Percentiles rank a stretch among this genome's conserved stretches.
These are phyloP conservation scores for Cucumis sativus DNA, from an alignment of 306 rosid genomes.

Conservation along the genomic window DNA sequence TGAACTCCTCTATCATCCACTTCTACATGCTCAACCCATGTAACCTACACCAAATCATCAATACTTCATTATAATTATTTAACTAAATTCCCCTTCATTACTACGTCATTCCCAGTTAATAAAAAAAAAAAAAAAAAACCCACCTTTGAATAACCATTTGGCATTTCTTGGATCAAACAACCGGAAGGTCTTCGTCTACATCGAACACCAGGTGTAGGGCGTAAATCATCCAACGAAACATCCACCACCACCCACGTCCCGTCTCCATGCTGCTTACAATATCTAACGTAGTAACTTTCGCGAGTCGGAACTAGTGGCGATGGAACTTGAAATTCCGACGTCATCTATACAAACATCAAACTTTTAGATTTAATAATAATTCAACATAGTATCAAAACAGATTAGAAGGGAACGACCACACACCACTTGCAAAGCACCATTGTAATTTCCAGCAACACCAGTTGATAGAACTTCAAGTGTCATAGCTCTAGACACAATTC, in stretches of 20 bases:
- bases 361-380: background rate
- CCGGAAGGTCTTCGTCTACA: constrained; percentile 92
- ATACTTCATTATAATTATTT: background rate
- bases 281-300: constrained; percentile 77
- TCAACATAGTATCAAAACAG: background rate
- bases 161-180: constrained; percentile 92
- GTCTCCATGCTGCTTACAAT: constrained; percentile 71
- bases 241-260: constrained; percentile 98
- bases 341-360: constrained; percentile 34
- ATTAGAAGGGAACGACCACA: background rate
- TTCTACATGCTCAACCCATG: constrained; percentile 92
- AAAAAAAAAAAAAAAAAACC: background rate
- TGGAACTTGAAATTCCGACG: constrained; percentile 87
- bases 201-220: constrained; percentile 44
- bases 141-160: constrained; percentile 94
- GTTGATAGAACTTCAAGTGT: constrained; percentile 82
- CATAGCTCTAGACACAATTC: constrained; percentile 86
- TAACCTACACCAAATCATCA: constrained; percentile 33
- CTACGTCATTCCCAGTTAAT: background rate
- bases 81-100: background rate
- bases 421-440: constrained; percentile 99
- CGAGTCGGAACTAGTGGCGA: constrained; percentile 92
- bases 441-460: constrained; percentile 93
- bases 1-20: constrained; percentile 92
- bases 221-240: constrained; percentile 70